A percentile compares a stretch with the other conserved stretches of the same genome.
phyloP scores from a whole-genome alignment of 2,329 filamentous ascomycete species.

The Cercospora nicotianae region DNA sequence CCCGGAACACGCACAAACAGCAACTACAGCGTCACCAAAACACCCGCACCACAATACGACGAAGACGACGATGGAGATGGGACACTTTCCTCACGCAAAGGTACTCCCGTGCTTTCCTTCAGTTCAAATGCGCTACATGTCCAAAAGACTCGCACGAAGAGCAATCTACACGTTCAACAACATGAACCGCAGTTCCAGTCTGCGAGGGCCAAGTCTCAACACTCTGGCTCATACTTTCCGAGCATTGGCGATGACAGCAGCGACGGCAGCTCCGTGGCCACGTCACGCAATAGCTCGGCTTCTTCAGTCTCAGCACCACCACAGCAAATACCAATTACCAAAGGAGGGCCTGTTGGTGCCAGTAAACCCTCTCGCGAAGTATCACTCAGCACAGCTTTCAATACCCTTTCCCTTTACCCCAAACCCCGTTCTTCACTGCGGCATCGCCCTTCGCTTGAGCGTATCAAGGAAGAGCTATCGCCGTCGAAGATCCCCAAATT shows the following conservation, averaged over 20 bases:
- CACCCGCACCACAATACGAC: slow-evolving; percentile 18
- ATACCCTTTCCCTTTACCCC: slow-evolving; percentile 32
- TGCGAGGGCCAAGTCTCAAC: slow-evolving; percentile 34
- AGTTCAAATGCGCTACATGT: slow-evolving; percentile 29
- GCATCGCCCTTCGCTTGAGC: slow-evolving; percentile 35
- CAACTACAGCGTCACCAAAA: slow-evolving; percentile 15
- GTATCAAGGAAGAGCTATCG: slow-evolving; percentile 36
- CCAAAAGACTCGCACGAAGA: slow-evolving; percentile 38
- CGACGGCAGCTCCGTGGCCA: slow-evolving; percentile 23
- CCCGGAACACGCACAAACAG: slow-evolving; percentile 14
- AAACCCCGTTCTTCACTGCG: slow-evolving; percentile 24
- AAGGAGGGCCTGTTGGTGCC: slow-evolving; percentile 30
- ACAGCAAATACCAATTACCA: slow-evolving; percentile 19
- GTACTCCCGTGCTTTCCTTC: slow-evolving; percentile 47
- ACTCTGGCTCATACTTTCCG: slow-evolving; percentile 29
- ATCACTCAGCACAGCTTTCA: slow-evolving; percentile 35
- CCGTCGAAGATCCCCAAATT: slow-evolving; percentile 41
- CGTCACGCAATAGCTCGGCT: slow-evolving; percentile 30
- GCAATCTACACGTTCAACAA: slow-evolving; percentile 29
- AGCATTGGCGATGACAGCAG: slow-evolving; percentile 25
- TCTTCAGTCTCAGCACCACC: slow-evolving; percentile 25
- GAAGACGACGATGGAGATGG: slow-evolving; percentile 42
- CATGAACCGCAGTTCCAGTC: slow-evolving; percentile 16
- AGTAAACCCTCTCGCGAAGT: slow-evolving; percentile 33
- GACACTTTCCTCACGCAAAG: slow-evolving; percentile 45